Conservation (phyloP, 495 filamentous ascomycete species). For the Podospora comata region DNA sequence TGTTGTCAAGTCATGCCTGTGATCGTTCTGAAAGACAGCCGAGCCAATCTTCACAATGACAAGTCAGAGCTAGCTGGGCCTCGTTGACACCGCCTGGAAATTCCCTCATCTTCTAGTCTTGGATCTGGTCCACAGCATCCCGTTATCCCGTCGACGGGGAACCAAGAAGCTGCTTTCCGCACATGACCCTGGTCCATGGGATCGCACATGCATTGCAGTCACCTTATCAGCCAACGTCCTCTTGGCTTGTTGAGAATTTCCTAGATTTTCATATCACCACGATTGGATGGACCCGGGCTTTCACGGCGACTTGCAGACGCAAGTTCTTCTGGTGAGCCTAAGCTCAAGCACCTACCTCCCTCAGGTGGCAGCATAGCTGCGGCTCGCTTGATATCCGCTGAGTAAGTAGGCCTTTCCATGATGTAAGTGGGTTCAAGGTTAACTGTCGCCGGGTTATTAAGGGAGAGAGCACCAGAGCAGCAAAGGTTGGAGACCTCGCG, state of each 20-base stretch:
- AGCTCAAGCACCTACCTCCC: not conserved
- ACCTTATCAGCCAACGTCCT: not conserved
- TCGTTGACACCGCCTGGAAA: not conserved
- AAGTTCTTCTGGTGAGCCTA: not conserved
- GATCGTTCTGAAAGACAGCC: not conserved
- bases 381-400: too few species aligned
- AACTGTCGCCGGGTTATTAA: not conserved
- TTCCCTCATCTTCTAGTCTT: not conserved
- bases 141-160: not conserved
- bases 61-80: not conserved
- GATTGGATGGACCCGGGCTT: not conserved
- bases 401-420: too few species aligned
- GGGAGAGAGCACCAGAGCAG: not conserved
- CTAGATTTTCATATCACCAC: not conserved
- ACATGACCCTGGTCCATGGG: not conserved
- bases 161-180: not conserved
- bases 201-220: not conserved
- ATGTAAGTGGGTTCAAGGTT: not conserved
- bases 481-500: not conserved
- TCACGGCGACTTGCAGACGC: not conserved
- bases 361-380: too few species aligned
- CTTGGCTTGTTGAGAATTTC: not conserved
- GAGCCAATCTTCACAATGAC: not conserved
- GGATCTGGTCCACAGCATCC: not conserved
- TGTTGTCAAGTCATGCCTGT: not conserved